Percentiles rank a stretch among this genome's conserved stretches.
These are phyloP conservation scores for Corynascus novoguineensis DNA, from an alignment of 495 filamentous ascomycete genomes.

Conservation along the genomic window DNA sequence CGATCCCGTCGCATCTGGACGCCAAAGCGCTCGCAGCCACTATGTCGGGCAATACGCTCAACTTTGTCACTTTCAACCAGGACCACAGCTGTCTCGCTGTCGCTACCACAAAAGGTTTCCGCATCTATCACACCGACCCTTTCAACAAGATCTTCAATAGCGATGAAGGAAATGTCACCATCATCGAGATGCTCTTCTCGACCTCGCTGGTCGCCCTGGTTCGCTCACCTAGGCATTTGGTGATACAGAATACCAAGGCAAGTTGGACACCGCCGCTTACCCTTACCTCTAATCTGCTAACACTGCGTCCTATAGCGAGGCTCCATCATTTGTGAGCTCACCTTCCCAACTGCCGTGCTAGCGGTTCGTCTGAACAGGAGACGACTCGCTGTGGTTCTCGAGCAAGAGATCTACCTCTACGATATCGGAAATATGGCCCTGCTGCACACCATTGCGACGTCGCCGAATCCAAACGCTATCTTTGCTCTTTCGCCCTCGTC, in stretches of 20 bases:
- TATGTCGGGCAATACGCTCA: conserved; percentile 63
- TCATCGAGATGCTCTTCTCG: conserved; percentile 98
- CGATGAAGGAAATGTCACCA: conserved; percentile 85
- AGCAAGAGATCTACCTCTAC: conserved; percentile 95
- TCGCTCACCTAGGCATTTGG: conserved; percentile 78
- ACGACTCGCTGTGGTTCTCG: conserved; percentile 83
- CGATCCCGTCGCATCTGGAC: not conserved
- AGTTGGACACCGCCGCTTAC: conserved; percentile 23
- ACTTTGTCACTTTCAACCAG: conserved; percentile 98
- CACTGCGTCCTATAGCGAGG: conserved; percentile 55
- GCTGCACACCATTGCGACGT: conserved; percentile 82
- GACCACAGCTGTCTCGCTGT: conserved; percentile 96
- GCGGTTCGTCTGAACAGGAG: conserved; percentile 92
- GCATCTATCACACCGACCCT: conserved; percentile 92
- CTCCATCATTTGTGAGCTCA: conserved; percentile 97
- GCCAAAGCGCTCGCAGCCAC: conserved; percentile 1
- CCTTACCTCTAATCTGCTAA: not conserved
- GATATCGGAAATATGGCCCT: conserved; percentile 98
- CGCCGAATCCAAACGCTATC: conserved; percentile 85
- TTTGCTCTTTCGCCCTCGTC: conserved; percentile 89
- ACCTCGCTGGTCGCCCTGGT: conserved; percentile 95
- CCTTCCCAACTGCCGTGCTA: conserved; percentile 88
- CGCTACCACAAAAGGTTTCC: conserved; percentile 85
- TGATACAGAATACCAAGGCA: conserved; percentile 97
- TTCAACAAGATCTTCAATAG: conserved; percentile 91